Evolutionary conservation across 1,139 yeast species (phyloP), one percentile per base, ranked within the genome.

Genomic region (Protomyces pachydermus): DNA sequence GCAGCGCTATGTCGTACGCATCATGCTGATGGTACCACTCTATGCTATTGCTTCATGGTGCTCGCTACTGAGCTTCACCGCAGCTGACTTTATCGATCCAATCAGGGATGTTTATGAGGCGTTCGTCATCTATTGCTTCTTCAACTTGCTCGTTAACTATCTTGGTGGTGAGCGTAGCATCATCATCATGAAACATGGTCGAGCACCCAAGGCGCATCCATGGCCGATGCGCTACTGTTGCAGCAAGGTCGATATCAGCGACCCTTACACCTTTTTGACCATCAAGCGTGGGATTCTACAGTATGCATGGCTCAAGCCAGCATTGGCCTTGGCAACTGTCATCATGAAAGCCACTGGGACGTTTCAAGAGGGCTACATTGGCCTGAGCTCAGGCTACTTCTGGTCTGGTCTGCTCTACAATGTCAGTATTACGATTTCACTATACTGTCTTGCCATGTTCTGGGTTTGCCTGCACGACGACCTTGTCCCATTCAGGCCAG

Each of bases 231-330:
- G 83, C 56, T 79, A 79, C 3, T 60, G 84, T 3, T 73, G 87
- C 8, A 79, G 82, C 0, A 82, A 81, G 14, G 78, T 91, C 39
- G 97, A 93, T 73, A 87, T 93, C 37, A 85, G 95, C 2, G 97
- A 93, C 71, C 97, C 98, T 0, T 79, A 80, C 54, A 84, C 91
- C 1, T 89, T 91, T 72, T 76, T 93, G 66, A 77, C 78, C 16
- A 84, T 95, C 55, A 93, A 93, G 72, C 78, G 97, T 68, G 95
- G 96, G 0, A 87, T 93, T 9, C 77, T 93, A 64, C 99, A 93
- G 75, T 93, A 93, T 72, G 97, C 93, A 6, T 93, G 97, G 97
- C 76, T 91, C 67, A 91, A 95, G 72, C 98, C 98, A 0, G 69
- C 89, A 37, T 80, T 90, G 20, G 87, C 91, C 69, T 69, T 84